Evolutionary conservation across 83 land plant genomes (phyloP), one percentile per base, ranked within the genome.

Genomic region (Larix sibirica): DNA sequence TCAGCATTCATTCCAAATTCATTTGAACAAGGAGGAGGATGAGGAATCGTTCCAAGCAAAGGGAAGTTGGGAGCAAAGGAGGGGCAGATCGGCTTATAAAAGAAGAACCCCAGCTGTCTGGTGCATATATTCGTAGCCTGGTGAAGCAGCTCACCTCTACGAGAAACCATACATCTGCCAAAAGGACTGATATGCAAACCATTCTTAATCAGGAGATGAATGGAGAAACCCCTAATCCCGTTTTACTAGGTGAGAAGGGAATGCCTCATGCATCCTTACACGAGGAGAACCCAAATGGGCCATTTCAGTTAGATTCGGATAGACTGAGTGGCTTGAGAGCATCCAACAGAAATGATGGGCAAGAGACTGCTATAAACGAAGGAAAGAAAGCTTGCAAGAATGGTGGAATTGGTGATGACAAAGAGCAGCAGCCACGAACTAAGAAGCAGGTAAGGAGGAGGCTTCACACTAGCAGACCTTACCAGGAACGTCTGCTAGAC

Each of bases 401-500:
- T 54, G 82, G 74, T 79, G 79, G 62, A 24, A 81, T 3, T 33
- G 68, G 54, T 18, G 23, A 65, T 1, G 75, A 44, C 1, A 79
- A 81, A 31, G 88, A 77, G 17, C 88, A 88, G 66, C 90, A 90
- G 59, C 90, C 90, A 70, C 21, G 21, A 40, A 85, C 78, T 33
- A 90, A 90, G 76, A 92, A 90, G 70, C 90, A 92, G 59, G 95
- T 89, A 28, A 90, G 92, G 69, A 90, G 95, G 77, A 85, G 92
- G 75, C 85, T 84, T 36, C 95, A 90, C 76, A 89, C 88, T 26
- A 87, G 81, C 47, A 85, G 86, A 82, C 88, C 92, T 62, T 90
- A 89, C 62, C 92, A 92, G 62, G 89, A 85, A 68, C 80, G 85
- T 79, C 88, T 89, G 4, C 81, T 92, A 0, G 86, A 90, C 62